These are phyloP conservation scores for Dryadomyces quercus-mongolicae DNA, from an alignment of 2,329 filamentous ascomycete genomes.

Conservation along the genomic window DNA sequence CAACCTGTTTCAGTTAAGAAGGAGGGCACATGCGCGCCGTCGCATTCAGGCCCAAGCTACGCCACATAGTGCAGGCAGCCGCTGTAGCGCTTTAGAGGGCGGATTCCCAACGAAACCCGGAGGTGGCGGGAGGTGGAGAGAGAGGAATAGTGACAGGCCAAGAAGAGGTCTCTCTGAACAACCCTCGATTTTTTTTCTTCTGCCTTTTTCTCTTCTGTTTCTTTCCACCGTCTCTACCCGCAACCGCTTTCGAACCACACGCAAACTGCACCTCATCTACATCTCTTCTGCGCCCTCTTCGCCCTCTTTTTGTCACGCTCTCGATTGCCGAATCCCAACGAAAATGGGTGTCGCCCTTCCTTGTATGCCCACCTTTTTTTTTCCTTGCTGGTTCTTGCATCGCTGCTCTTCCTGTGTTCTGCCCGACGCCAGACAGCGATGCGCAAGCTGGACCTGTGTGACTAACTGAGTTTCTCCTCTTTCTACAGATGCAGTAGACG, in stretches of 20 bases:
- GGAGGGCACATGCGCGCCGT: not conserved
- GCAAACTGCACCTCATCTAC: too few species aligned
- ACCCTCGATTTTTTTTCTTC: too few species aligned
- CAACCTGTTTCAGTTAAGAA: not conserved
- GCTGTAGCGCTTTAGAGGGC: not conserved
- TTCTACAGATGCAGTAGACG: slow-evolving; percentile 79
- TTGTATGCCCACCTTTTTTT: slow-evolving; percentile 5
- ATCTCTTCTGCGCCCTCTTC: not conserved
- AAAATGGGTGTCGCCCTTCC: slow-evolving; percentile 11
- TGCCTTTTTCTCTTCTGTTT: not conserved
- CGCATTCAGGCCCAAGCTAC: too few species aligned
- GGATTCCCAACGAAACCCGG: not conserved
- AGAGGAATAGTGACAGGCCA: not conserved
- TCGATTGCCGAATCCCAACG: not conserved
- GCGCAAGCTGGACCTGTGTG: not conserved
- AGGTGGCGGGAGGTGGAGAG: not conserved
- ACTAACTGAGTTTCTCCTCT: not conserved
- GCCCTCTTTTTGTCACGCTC: not conserved
- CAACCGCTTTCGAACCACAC: not conserved
- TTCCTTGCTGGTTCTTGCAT: not conserved
- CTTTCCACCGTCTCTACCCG: not conserved
- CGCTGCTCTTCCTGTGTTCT: not conserved
- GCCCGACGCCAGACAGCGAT: not conserved
- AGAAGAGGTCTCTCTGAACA: too few species aligned
- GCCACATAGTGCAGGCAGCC: not conserved